A percentile compares a stretch with the other conserved stretches of the same genome.
Evolutionary conservation across 169 alveolate species (phyloP).

Genomic region (Eimeria praecox): DNA sequence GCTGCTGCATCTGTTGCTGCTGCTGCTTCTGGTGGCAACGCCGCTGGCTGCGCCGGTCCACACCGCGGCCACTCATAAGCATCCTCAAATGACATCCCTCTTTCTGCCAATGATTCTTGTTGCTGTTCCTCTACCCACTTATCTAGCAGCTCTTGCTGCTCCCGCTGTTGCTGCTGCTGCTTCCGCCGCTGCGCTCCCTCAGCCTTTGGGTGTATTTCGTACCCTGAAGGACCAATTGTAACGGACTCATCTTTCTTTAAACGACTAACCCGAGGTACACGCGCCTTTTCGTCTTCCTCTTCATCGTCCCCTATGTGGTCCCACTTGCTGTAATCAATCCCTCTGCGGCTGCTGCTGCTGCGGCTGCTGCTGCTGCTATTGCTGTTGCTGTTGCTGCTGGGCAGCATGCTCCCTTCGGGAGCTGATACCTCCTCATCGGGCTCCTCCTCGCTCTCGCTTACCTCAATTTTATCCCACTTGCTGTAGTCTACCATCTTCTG

Average conservation of each 20-base stretch:
- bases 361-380: slow-evolving; percentile 51
- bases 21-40: slow-evolving; percentile 35
- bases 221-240: slow-evolving; percentile 65
- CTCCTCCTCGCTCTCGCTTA: slow-evolving; percentile 64
- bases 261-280: slow-evolving; percentile 66
- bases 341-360: slow-evolving; percentile 61
- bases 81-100: slow-evolving; percentile 69
- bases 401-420: neutral
- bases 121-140: slow-evolving; percentile 56
- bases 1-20: slow-evolving; percentile 18
- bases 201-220: neutral
- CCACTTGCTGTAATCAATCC: slow-evolving; percentile 64
- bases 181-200: slow-evolving; percentile 28
- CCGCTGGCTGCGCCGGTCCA: slow-evolving; percentile 61
- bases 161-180: slow-evolving; percentile 47
- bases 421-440: slow-evolving; percentile 26
- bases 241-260: slow-evolving; percentile 54
- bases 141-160: neutral
- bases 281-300: neutral
- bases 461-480: slow-evolving; percentile 77
- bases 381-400: slow-evolving; percentile 3
- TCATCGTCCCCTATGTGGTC: slow-evolving; percentile 60
- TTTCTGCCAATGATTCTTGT: slow-evolving; percentile 5
- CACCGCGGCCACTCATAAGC: slow-evolving; percentile 81
- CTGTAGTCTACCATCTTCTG: slow-evolving; percentile 81